A percentile compares a stretch with the other conserved stretches of the same genome.
Evolutionary conservation across 495 filamentous ascomycete genomes (phyloP).

Genomic region (Penicillium malachiteum): DNA sequence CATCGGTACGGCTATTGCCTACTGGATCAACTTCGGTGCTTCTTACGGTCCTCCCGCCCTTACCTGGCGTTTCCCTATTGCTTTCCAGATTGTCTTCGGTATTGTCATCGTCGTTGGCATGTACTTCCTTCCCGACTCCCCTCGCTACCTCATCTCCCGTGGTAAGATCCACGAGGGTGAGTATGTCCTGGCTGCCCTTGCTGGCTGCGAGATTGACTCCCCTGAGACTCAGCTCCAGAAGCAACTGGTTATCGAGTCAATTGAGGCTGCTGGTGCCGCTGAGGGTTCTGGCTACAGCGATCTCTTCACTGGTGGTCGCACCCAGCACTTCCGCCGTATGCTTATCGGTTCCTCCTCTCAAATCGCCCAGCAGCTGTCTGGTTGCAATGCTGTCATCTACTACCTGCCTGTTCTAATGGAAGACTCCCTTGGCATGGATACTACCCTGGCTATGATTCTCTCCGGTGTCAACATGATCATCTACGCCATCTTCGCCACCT

Average conservation of each 20-base stretch:
- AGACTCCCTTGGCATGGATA: constrained; percentile 56
- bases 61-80: constrained; percentile 79
- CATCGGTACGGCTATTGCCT: constrained; percentile 72
- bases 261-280: constrained; percentile 55
- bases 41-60: constrained; percentile 64
- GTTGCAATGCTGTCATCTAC: constrained; percentile 84
- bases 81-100: constrained; percentile 76
- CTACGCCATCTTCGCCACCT: constrained; percentile 73
- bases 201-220: constrained; percentile 57
- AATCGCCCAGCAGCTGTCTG: constrained; percentile 76
- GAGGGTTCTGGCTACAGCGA: constrained; percentile 36
- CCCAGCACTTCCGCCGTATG: constrained; percentile 51
- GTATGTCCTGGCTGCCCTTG: constrained; percentile 67
- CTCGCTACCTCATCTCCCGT: constrained; percentile 69
- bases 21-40: constrained; percentile 84
- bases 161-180: constrained; percentile 68
- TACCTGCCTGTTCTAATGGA: constrained; percentile 79
- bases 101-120: constrained; percentile 63
- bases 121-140: constrained; percentile 71
- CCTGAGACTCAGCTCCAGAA: constrained; percentile 59
- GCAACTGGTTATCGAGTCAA: constrained; percentile 70
- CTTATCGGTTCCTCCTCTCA: constrained; percentile 60
- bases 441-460: constrained; percentile 68
- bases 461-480: constrained; percentile 85
- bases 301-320: constrained; percentile 42